phyloP scores from a whole-genome alignment of 495 filamentous ascomycete species.

The Aspergillus avenaceus region DNA sequence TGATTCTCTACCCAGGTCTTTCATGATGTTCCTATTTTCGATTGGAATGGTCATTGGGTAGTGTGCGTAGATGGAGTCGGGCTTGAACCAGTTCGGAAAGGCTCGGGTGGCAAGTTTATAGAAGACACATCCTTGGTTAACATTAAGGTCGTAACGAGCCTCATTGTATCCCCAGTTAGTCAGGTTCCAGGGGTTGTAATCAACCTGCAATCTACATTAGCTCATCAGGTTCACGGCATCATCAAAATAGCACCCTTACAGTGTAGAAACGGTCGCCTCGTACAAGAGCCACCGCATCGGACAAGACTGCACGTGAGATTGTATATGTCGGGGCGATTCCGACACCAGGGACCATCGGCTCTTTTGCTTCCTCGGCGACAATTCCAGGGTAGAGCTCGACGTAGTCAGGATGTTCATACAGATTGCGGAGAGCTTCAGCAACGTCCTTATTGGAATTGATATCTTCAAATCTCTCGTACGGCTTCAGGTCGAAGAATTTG shows the following conservation, averaged over 20 bases:
- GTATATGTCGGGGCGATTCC: slow-evolving; percentile 57
- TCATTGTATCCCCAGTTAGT: slow-evolving; percentile 79
- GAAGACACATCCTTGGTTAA: slow-evolving; percentile 79
- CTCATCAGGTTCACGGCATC: neutral
- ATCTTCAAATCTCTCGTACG: slow-evolving; percentile 57
- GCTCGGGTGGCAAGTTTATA: slow-evolving; percentile 78
- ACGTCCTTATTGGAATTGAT: slow-evolving; percentile 58
- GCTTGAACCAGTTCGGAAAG: slow-evolving; percentile 76
- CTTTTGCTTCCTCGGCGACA: slow-evolving; percentile 50
- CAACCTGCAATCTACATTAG: slow-evolving; percentile 29
- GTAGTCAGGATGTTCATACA: slow-evolving; percentile 59
- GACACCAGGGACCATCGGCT: slow-evolving; percentile 50
- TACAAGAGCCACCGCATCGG: slow-evolving; percentile 52
- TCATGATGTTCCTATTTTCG: slow-evolving; percentile 72
- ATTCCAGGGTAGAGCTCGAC: slow-evolving; percentile 64
- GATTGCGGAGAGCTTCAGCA: slow-evolving; percentile 44
- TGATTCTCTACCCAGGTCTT: slow-evolving; percentile 62
- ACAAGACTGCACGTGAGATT: slow-evolving; percentile 50
- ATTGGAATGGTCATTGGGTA: slow-evolving; percentile 77
- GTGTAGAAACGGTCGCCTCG: slow-evolving; percentile 53
- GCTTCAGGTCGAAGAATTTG: slow-evolving; percentile 54
- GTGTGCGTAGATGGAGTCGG: slow-evolving; percentile 81
- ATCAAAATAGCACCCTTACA: slow-evolving; percentile 19
- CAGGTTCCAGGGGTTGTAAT: slow-evolving; percentile 70
- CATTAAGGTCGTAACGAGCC: slow-evolving; percentile 64